Base-by-base conservation (phyloP, 139 green algal genomes). In the Chlamydomonas applanata region DNA sequence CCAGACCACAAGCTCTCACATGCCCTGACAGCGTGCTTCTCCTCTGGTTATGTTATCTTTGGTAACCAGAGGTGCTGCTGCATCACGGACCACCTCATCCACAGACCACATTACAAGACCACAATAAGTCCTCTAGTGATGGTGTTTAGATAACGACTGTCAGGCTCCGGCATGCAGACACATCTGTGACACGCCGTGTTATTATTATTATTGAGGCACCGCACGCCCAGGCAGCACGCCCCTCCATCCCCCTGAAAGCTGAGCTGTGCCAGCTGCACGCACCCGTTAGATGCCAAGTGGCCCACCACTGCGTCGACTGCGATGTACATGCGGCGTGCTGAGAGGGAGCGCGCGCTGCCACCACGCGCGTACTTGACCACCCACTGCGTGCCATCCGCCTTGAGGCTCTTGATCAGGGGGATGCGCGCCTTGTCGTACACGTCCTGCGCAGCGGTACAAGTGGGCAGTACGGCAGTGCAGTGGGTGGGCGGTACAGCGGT, bases 281-380 rank as follows among this genome's bases (percentile, higher is more conserved):
- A 81, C 69, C 82, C 82, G 36, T 82, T 84, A 35, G 54, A 62
- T 1, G 84, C 75, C 24, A 87, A 19, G 69, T 82, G 73, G 13
- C 84, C 84, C 20, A 81, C 68, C 19, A 89, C 64, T 2, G 75
- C 71, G 30, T 89, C 84, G 1, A 87, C 81, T 27, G 81, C 84
- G 16, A 84, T 83, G 70, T 89, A 86, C 70, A 81, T 83, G 34
- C 73, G 73, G 22, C 84, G 81, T 1, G 84, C 84, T 25, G 49
- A 76, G 34, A 84, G 72, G 4, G 46, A 72, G 34, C 81, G 71
- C 0, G 76, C 84, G 56, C 75, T 85, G 45, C 84, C 84, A 13
- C 84, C 84, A 5, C 84, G 78, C 4, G 84, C 84, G 44, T 89
- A 89, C 73, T 85, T 85, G 76, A 60, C 78, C 33, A 87, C 84